Evolutionary conservation across 1,284 basidiomycete species (phyloP).

Genomic region (Ceratorhiza oryzae-sativae): DNA sequence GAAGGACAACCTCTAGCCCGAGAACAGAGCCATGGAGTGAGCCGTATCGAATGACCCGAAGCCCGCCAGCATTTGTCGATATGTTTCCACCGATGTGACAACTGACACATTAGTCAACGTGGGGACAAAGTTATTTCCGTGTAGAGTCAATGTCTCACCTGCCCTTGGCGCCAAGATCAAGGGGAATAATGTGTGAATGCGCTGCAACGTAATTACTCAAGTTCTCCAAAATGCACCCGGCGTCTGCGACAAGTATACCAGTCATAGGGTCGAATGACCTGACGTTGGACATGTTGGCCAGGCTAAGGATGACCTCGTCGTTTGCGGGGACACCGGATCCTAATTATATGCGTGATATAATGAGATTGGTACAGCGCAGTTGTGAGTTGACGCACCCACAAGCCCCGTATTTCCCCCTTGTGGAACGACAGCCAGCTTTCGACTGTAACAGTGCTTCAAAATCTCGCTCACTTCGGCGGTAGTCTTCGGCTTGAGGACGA

Average conservation of each 20-base stretch:
- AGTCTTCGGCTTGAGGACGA: constrained; percentile 89
- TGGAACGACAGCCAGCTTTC: constrained; percentile 86
- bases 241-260: constrained; percentile 70
- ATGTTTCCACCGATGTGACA: constrained; percentile 99
- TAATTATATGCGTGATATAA: constrained; percentile 19
- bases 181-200: constrained; percentile 94
- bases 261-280: constrained; percentile 88
- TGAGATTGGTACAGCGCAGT: constrained; percentile 42
- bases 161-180: constrained; percentile 98
- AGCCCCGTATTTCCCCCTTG: constrained; percentile 99
- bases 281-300: constrained; percentile 84
- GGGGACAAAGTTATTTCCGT: background rate
- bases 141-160: constrained; percentile 60
- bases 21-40: constrained; percentile 95
- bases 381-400: no score
- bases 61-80: constrained; percentile 96
- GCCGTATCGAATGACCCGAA: constrained; percentile 93
- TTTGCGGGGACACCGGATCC: constrained; percentile 93
- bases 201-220: constrained; percentile 88
- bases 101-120: constrained; percentile 52
- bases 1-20: constrained; percentile 96
- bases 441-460: constrained; percentile 82
- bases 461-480: constrained; percentile 89
- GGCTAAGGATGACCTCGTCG: constrained; percentile 88
- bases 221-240: constrained; percentile 93